Base-by-base conservation (phyloP, 805 yeast species). In the Candida schatavii region DNA sequence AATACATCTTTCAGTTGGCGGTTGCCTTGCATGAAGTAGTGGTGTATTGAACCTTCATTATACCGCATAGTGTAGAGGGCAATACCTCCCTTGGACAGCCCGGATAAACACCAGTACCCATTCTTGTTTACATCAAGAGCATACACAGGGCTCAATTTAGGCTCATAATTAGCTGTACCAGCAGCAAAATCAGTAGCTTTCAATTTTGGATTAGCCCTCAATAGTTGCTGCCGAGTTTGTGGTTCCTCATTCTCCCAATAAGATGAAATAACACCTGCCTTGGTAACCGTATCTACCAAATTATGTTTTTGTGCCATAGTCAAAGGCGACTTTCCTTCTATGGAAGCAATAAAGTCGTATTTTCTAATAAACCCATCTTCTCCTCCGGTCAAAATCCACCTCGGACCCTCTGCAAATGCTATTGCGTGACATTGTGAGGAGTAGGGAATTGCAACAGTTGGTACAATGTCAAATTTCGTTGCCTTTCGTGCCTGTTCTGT, bases 161-260 rank as follows among this genome's bases (percentile, higher is more conserved):
- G 89, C 44, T 77, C 81, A 54, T 72, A 76, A 26, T 63, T 59
- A 4, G 60, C 69, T 5, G 66, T 49, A 6, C 74, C 75, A 3
- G 63, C 46, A 17, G 51, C 42, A 40, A 68, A 68, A 46, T 68
- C 71, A 38, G 59, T 54, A 4, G 47, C 53, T 37, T 66, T 66
- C 33, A 69, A 43, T 43, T 68, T 69, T 4, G 73, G 69, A 48
- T 69, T 67, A 5, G 41, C 15, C 21, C 46, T 42, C 61, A 47
- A 57, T 35, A 52, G 55, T 45, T 70, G 70, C 44, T 72, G 56
- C 46, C 68, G 68, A 25, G 71, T 63, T 43, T 79, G 68, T 0
- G 98, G 97, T 54, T 89, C 87, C 64, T 93, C 98, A 61, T 93
- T 93, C 56, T 91, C 98, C 97, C 97, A 93, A 66, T 88, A 91